These are phyloP conservation scores for Sporobolomyces pararoseus DNA, from an alignment of 768 basidiomycete genomes.

Conservation along the genomic window DNA sequence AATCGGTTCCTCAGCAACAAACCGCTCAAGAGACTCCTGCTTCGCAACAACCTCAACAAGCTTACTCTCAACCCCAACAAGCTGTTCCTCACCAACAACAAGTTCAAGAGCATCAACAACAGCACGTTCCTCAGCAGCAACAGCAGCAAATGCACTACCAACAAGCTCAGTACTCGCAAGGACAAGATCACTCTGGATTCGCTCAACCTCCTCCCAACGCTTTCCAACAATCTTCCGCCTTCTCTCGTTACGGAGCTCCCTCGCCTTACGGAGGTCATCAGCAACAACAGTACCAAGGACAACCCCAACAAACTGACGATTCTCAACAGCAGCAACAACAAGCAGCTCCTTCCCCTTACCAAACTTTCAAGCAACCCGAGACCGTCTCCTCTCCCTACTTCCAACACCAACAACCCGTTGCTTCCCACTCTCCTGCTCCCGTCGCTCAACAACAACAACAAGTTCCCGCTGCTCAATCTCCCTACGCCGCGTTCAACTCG, in stretches of 20 bases:
- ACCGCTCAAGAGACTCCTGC: slow-evolving; percentile 14
- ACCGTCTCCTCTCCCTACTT: slow-evolving; percentile 37
- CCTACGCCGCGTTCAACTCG: slow-evolving; percentile 42
- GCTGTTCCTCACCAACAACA: neutral
- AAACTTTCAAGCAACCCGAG: slow-evolving; percentile 32
- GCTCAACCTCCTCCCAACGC: slow-evolving; percentile 28
- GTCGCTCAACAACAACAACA: slow-evolving; percentile 33
- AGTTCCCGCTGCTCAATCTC: slow-evolving; percentile 13
- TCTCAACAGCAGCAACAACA: no score
- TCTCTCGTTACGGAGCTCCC: slow-evolving; percentile 35
- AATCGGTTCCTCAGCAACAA: neutral
- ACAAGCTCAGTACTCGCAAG: slow-evolving; percentile 18
- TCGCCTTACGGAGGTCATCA: slow-evolving; percentile 32
- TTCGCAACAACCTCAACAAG: slow-evolving; percentile 12
- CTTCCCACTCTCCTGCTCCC: slow-evolving; percentile 40
- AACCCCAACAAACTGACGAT: no score
- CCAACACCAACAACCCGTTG: slow-evolving; percentile 37
- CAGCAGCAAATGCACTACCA: slow-evolving; percentile 24
- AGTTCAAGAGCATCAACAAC: slow-evolving; percentile 2
- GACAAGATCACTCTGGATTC: slow-evolving; percentile 24
- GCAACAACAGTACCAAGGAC: neutral
- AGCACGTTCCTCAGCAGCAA: slow-evolving; percentile 17
- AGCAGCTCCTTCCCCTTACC: slow-evolving; percentile 24
- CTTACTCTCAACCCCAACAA: neutral
- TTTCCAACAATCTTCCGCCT: slow-evolving; percentile 28